phyloP scores from a whole-genome alignment of 352 stramenopile species.

The Globisporangium irregulare region DNA sequence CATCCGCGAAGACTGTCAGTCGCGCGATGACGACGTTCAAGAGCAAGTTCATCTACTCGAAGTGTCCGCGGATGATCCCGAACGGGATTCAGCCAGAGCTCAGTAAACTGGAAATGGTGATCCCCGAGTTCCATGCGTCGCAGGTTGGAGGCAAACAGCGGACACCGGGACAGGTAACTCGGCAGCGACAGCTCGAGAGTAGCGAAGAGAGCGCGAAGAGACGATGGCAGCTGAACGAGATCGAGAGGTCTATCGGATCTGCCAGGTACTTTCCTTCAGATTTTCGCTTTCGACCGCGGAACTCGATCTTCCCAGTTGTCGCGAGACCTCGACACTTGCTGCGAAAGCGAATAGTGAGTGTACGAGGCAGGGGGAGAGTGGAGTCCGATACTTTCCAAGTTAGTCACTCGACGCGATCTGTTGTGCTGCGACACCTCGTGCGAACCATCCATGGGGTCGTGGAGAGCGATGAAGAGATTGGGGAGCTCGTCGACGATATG shows the following conservation, averaged over 20 bases:
- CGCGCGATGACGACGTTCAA: slow-evolving; percentile 87
- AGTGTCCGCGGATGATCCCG: slow-evolving; percentile 73
- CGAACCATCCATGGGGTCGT: slow-evolving; percentile 47
- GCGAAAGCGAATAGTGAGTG: slow-evolving; percentile 19
- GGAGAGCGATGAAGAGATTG: slow-evolving; percentile 22
- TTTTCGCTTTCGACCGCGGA: slow-evolving; percentile 28
- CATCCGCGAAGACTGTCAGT: slow-evolving; percentile 76
- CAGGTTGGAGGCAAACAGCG: slow-evolving; percentile 62
- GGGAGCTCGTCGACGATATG: slow-evolving; percentile 1
- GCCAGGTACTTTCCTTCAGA: slow-evolving; percentile 47
- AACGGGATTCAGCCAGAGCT: slow-evolving; percentile 45
- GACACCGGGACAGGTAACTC: background rate
- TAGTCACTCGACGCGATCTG: slow-evolving; percentile 43
- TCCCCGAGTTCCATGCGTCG: slow-evolving; percentile 75
- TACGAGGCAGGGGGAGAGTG: slow-evolving; percentile 11
- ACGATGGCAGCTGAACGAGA: slow-evolving; percentile 62
- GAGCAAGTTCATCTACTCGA: slow-evolving; percentile 85
- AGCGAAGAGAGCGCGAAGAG: slow-evolving; percentile 12
- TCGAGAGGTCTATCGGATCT: slow-evolving; percentile 48
- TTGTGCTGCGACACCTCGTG: slow-evolving; percentile 45
- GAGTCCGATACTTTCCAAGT: slow-evolving; percentile 26
- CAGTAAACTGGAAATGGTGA: slow-evolving; percentile 61
- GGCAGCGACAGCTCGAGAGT: slow-evolving; percentile 6
- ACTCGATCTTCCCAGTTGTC: slow-evolving; percentile 39
- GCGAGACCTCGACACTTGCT: slow-evolving; percentile 41